Conservation (phyloP, 2,329 filamentous ascomycete species). For the Verticillium isaacii region DNA sequence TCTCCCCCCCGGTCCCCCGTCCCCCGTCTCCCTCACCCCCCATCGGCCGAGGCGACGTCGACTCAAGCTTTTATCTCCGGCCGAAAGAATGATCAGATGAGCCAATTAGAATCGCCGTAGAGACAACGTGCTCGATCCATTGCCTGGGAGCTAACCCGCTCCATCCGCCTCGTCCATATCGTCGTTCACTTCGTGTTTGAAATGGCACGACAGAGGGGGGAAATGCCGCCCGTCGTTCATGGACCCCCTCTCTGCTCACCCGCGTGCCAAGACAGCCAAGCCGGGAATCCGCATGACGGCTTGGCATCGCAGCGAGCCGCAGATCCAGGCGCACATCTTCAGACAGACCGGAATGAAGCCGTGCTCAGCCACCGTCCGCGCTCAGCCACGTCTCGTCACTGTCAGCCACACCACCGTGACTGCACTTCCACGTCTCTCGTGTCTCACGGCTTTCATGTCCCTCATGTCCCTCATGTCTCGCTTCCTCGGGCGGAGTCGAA, state of each 20-base stretch:
- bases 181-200: background rate
- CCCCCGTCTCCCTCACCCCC: background rate
- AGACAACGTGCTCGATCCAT: slow-evolving; percentile 14
- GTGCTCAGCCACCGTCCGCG: background rate
- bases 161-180: slow-evolving; percentile 6
- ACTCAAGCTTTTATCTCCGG: background rate
- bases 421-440: too few relatives aligned
- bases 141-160: slow-evolving; percentile 13
- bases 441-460: too few relatives aligned
- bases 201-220: background rate
- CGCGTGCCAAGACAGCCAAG: slow-evolving; percentile 4
- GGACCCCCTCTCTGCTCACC: too few relatives aligned
- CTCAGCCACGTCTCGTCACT: too few relatives aligned
- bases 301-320: slow-evolving; percentile 7
- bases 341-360: background rate
- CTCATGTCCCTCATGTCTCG: too few relatives aligned
- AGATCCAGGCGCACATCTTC: background rate
- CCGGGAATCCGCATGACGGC: slow-evolving; percentile 4
- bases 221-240: background rate
- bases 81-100: background rate
- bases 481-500: background rate
- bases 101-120: slow-evolving; percentile 6
- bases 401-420: too few relatives aligned
- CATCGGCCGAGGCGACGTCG: background rate
- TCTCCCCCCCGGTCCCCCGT: background rate